Evolutionary conservation across 202 grass and related monocot genomes (phyloP), one percentile per base, ranked within the genome.

Genomic region (Panicum virgatum): DNA sequence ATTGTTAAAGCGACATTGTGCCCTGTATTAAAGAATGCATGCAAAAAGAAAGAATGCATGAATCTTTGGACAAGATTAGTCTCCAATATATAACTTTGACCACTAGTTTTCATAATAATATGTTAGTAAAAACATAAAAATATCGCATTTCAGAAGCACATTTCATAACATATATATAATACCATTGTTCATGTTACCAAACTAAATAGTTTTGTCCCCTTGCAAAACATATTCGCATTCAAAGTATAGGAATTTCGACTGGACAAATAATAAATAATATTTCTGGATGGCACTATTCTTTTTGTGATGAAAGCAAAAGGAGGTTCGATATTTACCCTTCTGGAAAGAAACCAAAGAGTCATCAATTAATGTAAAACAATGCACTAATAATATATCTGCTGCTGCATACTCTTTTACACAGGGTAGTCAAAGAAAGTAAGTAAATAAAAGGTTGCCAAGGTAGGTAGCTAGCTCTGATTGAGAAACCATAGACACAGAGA

Each of bases 341-440:
- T n/a, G 6, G 48, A 79, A 52, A 38, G 38, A 67, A 76, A 63
- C 27, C 57, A 71, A 76, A 19, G 27, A 81, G 12, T 59, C 44
- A n/a, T 20, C 15, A 11, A 70, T 60, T 74, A 60, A 32, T 46
- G 13, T 62, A 84, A 42, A 74, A 69, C 5, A 22, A 9, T 45
- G 34, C 0, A 12, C 25, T 30, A 50, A 54, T 30, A 87, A n/a
- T 29, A 59, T 23, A 69, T 73, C n/a, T 11, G 29, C 19, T 40
- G 72, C 2, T 39, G 27, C 14, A n/a, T 66, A 22, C 64, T 75
- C 4, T 36, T 22, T 75, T 52, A 63, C 52, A 76, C 11, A 80
- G 12, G 19, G 47, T 76, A 59, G 74, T 27, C 19, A 80, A 62
- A 19, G 25, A 63, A 74, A 11, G 20, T 26, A 32, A 74, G 30